Evolutionary conservation across 116 monocot species (phyloP), one percentile per base, ranked within the genome.

Genomic region (Thalassia testudinum): DNA sequence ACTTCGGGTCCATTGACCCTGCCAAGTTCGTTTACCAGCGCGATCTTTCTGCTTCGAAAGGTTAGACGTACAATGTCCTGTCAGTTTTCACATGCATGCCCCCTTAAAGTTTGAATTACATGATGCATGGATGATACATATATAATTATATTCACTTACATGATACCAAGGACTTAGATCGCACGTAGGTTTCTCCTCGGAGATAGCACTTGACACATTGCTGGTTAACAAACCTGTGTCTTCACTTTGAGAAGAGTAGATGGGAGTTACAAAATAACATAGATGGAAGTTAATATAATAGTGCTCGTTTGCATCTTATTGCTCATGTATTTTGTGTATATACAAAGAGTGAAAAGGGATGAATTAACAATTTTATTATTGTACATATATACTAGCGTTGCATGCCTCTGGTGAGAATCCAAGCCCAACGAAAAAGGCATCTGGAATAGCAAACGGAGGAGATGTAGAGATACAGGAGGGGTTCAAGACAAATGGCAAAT

Each of bases 401-500:
- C 55, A 61, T 37, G 71, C 42, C 12, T 24, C 70, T 1, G 64
- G 69, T 43, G 78, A 70, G 57, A 73, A 56, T 47, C 66, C 68
- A 15, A 79, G 76, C 25, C 79, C 82, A n/a, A 61, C 57, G 7
- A 70, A 59, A 56, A 87, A 76, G 45, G 27, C 29, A 12, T 66
- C 17, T 47, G 53, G 7, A 11, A 69, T 13, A 54, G 50, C 12
- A 5, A 53, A 12, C 15, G 63, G 60, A 23, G 66, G 69, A 8
- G 74, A 78, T 21, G 16, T 62, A 28, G 78, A 80, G 51, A 67
- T 72, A n/a, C 80, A 89, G 37, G 72, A 78, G 15, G 70, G 72
- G 0, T 16, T 52, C 23, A 72, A 75, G 47, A 73, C 52, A n/a
- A 13, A 7, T 30, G 37, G 37, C 21, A 50, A 50, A 20, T 17